A percentile compares a stretch with the other conserved stretches of the same genome.
Evolutionary conservation across 2,329 filamentous ascomycete genomes (phyloP).

Genomic region (Neofusicoccum sp.): DNA sequence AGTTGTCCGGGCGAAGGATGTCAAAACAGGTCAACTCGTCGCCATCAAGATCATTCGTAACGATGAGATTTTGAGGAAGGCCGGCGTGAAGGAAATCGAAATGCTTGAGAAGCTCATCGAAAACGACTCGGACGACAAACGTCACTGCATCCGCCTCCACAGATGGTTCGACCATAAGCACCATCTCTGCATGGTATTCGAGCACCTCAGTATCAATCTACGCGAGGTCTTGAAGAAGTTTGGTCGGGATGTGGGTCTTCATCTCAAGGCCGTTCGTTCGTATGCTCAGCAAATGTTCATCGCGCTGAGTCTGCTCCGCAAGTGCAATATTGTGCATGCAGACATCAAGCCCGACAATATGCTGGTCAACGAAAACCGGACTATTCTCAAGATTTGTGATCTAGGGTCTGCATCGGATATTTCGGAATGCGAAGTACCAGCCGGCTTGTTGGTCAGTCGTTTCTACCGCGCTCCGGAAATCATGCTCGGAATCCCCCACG

Average conservation of each 20-base stretch:
- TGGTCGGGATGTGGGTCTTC: slow-evolving; percentile 90
- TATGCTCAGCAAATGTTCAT: slow-evolving; percentile 96
- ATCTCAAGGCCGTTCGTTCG: slow-evolving; percentile 79
- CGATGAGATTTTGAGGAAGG: slow-evolving; percentile 74
- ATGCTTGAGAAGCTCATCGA: slow-evolving; percentile 86
- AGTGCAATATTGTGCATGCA: slow-evolving; percentile 91
- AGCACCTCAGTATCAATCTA: slow-evolving; percentile 88
- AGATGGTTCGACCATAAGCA: slow-evolving; percentile 91
- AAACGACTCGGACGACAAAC: slow-evolving; percentile 84
- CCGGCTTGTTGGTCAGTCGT: slow-evolving; percentile 85
- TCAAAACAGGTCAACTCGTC: slow-evolving; percentile 67
- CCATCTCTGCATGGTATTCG: slow-evolving; percentile 95
- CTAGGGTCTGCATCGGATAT: slow-evolving; percentile 93
- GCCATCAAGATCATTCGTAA: slow-evolving; percentile 98
- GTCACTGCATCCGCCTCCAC: slow-evolving; percentile 87
- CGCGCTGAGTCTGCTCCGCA: slow-evolving; percentile 82
- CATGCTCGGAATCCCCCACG: slow-evolving; percentile 78
- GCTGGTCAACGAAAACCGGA: slow-evolving; percentile 82
- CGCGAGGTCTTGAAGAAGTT: slow-evolving; percentile 95
- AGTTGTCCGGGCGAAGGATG: slow-evolving; percentile 85
- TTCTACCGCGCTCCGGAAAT: slow-evolving; percentile 98
- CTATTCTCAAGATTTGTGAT: slow-evolving; percentile 91
- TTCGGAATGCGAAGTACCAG: slow-evolving; percentile 84
- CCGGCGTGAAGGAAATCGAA: slow-evolving; percentile 90
- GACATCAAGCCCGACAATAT: slow-evolving; percentile 99